Evolutionary conservation across 2,329 filamentous ascomycete species (phyloP), one percentile per base, ranked within the genome.

Genomic region (Neonectria hederae): DNA sequence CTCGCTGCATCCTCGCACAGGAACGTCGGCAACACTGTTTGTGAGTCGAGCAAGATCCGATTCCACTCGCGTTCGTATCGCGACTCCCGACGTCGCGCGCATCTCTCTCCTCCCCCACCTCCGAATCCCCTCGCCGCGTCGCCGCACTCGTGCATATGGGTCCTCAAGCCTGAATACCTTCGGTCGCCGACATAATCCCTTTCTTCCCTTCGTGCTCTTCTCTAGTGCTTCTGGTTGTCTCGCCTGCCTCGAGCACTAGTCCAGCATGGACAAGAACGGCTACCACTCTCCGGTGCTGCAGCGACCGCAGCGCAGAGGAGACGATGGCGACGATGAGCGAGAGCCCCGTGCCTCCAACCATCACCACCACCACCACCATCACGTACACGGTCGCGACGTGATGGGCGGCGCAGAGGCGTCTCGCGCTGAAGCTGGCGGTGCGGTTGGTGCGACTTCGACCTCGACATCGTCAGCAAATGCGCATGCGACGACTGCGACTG

Each of bases 261-360:
- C 58, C 73, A 74, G 60, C 65, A 84, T 84, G 82, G 82, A 84
- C 62, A 79, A 72, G 62, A 73, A 78, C 69, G 80, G 80, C 72
- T 86, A 84, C 69, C 82, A 78, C 68, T 84, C 84, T 66, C 84
- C 82, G 53, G 82, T 85, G 72, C 77, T 85, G 76, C 83, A 83
- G 72, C 81, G 78, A 66, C 81, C 80, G 66, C 66, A 65, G 38
- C 70, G 63, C 52, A 66, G 56, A 48, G 75, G 76, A 74, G 78
- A 77, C 72, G 76, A 80, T 61, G 81, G 75, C 66, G 77, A 79
- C 63, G 72, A 78, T 51, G 75, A 78, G 62, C 75, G 77, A 55
- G 77, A 81, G 42, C 51, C 69, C 63, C 67, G 68, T 53, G 59
- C 63, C 24, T 70, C 78, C 67, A 76, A 76, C 62, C 78, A 79